Base-by-base conservation (phyloP, 257 asterid genomes). In the Scutellaria barbata region DNA sequence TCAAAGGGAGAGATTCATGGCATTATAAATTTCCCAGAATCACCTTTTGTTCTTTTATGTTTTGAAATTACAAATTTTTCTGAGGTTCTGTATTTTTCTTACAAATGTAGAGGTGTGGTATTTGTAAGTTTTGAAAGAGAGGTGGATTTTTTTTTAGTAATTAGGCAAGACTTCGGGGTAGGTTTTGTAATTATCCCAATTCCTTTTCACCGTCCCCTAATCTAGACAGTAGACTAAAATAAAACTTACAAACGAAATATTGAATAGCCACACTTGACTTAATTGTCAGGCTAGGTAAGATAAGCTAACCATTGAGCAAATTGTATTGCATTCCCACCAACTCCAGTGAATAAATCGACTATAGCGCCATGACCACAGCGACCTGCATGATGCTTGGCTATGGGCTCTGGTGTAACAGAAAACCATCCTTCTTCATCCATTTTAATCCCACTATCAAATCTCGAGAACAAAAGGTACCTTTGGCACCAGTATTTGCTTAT, bases 351-450 rank as follows among this genome's bases (percentile, higher is more conserved):
- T 48, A 89, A 81, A 75, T 95, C 99, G 52, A 92, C 84, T 20
- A 85, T 72, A 58, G 82, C 50, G 57, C 98, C 95, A 65, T 63
- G 57, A 39, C 92, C 95, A 76, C 99, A 95, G 70, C 97, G 98
- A 8, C 40, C 48, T 5, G 99, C 98, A 70, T 95, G 99, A 81
- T 92, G 98, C 82, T 85, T 87, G 74, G 98, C 95, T 68, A 95
- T 42, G 66, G 77, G 56, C 81, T 95, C 99, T 0, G 99, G 98
- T 1, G 99, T 95, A 37, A 89, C 99, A 42, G 98, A 91, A 78
- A 88, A 95, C 99, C 98, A 95, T 72, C 99, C 99, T 85, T 95
- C 99, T 82, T 80, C 87, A 33, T 95, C 99, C 98, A 95, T 95
- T 83, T 79, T 84, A 77, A 95, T 85, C 7, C 99, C 99, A 11